These are phyloP conservation scores for Lachancea cidri DNA, from an alignment of 805 yeast species.

Conservation along the genomic window DNA sequence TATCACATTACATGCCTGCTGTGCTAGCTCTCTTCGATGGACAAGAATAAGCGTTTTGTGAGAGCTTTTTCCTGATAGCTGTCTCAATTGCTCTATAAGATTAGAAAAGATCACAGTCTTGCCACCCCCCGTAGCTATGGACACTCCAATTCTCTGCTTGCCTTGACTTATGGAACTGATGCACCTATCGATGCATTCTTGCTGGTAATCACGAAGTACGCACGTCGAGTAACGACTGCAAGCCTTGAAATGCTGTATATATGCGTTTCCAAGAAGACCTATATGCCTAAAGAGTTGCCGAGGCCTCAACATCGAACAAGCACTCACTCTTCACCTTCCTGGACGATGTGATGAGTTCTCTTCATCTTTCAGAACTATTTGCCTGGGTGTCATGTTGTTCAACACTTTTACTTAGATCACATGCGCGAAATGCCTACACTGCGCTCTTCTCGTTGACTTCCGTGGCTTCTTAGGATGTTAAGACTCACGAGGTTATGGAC, in stretches of 20 bases:
- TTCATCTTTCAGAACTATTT: too few species aligned
- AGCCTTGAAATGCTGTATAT: background rate
- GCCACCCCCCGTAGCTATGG: slow-evolving; percentile 93
- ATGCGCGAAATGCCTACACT: too few species aligned
- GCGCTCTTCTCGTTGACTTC: too few species aligned
- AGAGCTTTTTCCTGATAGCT: background rate
- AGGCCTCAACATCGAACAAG: background rate
- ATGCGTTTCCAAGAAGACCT: background rate
- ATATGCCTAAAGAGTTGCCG: background rate
- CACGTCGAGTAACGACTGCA: background rate
- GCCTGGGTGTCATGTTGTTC: background rate
- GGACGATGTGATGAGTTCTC: too few species aligned
- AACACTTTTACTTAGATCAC: background rate
- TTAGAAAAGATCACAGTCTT: slow-evolving; percentile 76
- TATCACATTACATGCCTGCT: slow-evolving; percentile 58
- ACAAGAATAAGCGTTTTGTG: slow-evolving; percentile 55
- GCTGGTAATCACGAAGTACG: slow-evolving; percentile 55
- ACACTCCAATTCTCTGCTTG: slow-evolving; percentile 62
- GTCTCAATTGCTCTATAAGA: slow-evolving; percentile 39
- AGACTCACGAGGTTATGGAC: too few species aligned
- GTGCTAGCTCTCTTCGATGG: slow-evolving; percentile 73
- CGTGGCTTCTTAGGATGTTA: too few species aligned
- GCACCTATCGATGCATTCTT: slow-evolving; percentile 59
- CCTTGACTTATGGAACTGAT: slow-evolving; percentile 43
- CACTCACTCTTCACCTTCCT: too few species aligned